These are phyloP conservation scores for Leccinellum albellum DNA, from an alignment of 768 basidiomycete species.

Conservation along the genomic window DNA sequence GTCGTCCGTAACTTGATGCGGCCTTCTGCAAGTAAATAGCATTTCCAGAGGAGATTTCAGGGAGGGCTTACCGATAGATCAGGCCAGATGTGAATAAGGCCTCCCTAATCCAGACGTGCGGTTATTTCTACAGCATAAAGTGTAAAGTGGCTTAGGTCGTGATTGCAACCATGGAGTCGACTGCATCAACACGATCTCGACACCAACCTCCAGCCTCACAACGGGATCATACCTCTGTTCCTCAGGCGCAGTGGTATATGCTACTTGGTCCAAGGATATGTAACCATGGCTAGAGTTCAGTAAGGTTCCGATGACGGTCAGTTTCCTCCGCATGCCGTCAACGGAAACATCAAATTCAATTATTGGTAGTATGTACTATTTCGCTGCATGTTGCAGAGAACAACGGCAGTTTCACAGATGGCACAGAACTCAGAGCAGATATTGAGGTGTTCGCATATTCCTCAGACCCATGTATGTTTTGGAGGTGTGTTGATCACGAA, in stretches of 20 bases:
- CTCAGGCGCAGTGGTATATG: slow-evolving; percentile 30
- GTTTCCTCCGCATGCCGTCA: slow-evolving; percentile 30
- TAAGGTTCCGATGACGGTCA: background rate
- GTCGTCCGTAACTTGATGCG: background rate
- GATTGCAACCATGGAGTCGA: slow-evolving; percentile 2
- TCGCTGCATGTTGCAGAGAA: slow-evolving; percentile 19
- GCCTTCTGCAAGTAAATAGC: background rate
- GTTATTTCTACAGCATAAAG: slow-evolving; percentile 3
- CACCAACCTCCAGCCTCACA: slow-evolving; percentile 27
- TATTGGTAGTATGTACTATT: slow-evolving; percentile 33
- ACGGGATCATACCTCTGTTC: slow-evolving; percentile 26
- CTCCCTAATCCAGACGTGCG: slow-evolving; percentile 2
- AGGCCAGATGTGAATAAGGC: slow-evolving; percentile 1
- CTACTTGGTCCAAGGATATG: slow-evolving; percentile 22
- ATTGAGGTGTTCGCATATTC: slow-evolving; percentile 19
- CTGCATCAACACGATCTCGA: slow-evolving; percentile 2
- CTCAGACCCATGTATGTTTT: background rate
- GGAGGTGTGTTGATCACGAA: slow-evolving; percentile 44
- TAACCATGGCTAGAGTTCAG: background rate
- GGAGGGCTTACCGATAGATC: slow-evolving; percentile 5
- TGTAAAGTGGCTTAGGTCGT: slow-evolving; percentile 2
- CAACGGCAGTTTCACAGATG: slow-evolving; percentile 19
- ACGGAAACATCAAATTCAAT: slow-evolving; percentile 44
- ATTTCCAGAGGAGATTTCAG: background rate
- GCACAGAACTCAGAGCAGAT: slow-evolving; percentile 19